Conservation (phyloP, 2,329 filamentous ascomycete species). For the Exophiala oligosperma region DNA sequence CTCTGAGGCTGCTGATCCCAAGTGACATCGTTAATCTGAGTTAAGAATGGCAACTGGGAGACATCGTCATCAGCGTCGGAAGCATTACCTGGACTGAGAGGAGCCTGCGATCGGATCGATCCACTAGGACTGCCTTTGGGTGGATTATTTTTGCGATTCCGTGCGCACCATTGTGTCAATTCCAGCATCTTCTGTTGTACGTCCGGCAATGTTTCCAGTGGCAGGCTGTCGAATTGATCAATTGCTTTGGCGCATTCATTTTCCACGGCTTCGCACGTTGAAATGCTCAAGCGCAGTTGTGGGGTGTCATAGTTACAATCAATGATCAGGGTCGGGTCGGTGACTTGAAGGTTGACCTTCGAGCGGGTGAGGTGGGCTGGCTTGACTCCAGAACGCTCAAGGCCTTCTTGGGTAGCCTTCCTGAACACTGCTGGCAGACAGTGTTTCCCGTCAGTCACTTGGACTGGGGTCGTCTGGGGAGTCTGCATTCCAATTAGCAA, state of each 20-base stretch:
- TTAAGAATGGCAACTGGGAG: constrained; percentile 7
- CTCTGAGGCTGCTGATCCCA: background rate
- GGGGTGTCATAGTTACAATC: constrained; percentile 4
- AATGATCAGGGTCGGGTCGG: constrained; percentile 4
- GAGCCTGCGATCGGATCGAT: constrained; percentile 12
- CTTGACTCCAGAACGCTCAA: background rate
- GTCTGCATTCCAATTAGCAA: background rate
- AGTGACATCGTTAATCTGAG: constrained; percentile 1
- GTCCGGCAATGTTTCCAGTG: background rate
- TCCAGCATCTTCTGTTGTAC: constrained; percentile 7
- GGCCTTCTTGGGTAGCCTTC: background rate
- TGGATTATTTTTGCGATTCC: background rate
- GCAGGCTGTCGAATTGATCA: background rate
- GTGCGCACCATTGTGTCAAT: background rate
- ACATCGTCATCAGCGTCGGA: constrained; percentile 5
- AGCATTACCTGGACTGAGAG: background rate
- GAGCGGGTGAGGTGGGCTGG: background rate
- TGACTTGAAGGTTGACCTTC: constrained; percentile 2
- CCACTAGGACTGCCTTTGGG: constrained; percentile 4
- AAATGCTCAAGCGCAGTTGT: background rate
- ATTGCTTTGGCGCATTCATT: background rate
- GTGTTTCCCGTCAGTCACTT: constrained; percentile 15
- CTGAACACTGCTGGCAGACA: constrained; percentile 7
- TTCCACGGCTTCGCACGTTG: background rate
- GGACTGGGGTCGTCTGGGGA: background rate